phyloP scores from a whole-genome alignment of 164 flowering plant genomes.

The Nymphaea colorata region DNA sequence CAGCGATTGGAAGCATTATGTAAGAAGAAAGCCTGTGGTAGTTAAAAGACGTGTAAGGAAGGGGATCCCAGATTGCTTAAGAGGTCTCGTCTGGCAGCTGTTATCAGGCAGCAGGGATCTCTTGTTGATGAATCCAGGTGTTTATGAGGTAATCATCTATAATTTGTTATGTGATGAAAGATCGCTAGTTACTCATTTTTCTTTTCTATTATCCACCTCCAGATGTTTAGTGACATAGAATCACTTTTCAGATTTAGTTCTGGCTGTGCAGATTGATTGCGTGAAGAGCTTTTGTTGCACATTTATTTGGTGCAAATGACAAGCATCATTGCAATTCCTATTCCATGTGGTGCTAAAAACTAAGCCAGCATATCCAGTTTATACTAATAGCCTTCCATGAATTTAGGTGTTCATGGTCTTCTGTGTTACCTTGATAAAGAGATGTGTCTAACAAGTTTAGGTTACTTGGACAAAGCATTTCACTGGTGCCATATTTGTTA shows the following conservation, averaged over 20 bases:
- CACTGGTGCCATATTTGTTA: too few relatives aligned
- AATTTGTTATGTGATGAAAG: not conserved
- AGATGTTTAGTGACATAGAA: not conserved
- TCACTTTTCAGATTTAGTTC: too few relatives aligned
- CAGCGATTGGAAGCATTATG: conserved; percentile 96
- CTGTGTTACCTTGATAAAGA: not conserved
- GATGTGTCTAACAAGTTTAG: too few relatives aligned
- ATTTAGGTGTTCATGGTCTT: not conserved
- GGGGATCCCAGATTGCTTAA: conserved; percentile 94
- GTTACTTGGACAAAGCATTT: too few relatives aligned
- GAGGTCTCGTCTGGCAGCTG: conserved; percentile 99
- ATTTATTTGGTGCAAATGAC: too few relatives aligned
- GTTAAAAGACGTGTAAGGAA: conserved; percentile 84
- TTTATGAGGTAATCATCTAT: conserved; percentile 60
- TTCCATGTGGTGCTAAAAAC: too few relatives aligned
- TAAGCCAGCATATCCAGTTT: not conserved
- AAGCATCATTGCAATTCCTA: too few relatives aligned
- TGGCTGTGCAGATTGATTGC: too few relatives aligned
- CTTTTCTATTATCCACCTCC: not conserved
- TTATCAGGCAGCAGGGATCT: conserved; percentile 96
- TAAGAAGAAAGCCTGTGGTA: conserved; percentile 76
- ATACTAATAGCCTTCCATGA: not conserved
- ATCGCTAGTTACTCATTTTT: too few relatives aligned
- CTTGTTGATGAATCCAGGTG: conserved; percentile 91
- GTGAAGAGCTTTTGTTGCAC: too few relatives aligned